phyloP scores from a whole-genome alignment of 305 asterid species.

The Ilex paraguariensis region DNA sequence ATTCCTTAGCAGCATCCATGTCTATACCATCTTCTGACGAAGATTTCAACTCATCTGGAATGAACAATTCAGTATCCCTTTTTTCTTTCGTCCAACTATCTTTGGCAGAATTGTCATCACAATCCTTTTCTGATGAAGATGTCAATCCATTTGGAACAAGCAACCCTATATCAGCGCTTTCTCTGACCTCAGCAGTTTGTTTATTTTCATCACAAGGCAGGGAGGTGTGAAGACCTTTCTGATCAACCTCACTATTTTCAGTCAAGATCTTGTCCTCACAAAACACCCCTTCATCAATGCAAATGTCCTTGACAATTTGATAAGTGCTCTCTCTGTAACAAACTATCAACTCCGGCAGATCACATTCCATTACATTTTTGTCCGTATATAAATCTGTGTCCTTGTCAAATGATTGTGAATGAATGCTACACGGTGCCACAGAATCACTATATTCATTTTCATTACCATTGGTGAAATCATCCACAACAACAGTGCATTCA shows the following conservation, averaged over 20 bases:
- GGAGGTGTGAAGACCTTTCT: constrained; percentile 2
- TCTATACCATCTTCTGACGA: constrained; percentile 17
- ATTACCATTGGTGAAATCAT: constrained; percentile 13
- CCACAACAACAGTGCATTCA: constrained; percentile 17
- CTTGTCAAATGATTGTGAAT: constrained; percentile 23
- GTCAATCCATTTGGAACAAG: constrained; percentile 17
- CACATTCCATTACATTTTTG: constrained; percentile 39
- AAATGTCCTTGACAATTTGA: constrained; percentile 46
- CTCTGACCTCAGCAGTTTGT: constrained; percentile 10
- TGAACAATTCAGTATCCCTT: constrained; percentile 19
- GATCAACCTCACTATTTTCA: constrained; percentile 22
- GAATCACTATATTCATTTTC: constrained; percentile 21
- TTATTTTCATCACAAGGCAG: constrained; percentile 16
- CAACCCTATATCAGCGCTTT: constrained; percentile 14
- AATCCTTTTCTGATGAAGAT: constrained; percentile 8
- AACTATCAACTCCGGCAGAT: constrained; percentile 36
- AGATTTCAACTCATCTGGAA: constrained; percentile 21
- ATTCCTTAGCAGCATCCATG: constrained; percentile 17
- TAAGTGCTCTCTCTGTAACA: constrained; percentile 38
- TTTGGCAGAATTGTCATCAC: constrained; percentile 10
- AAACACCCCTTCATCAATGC: constrained; percentile 59
- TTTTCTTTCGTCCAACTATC: constrained; percentile 17
- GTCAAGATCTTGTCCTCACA: constrained; percentile 23
- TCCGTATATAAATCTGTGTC: constrained; percentile 27
- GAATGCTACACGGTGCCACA: constrained; percentile 13